These are phyloP conservation scores for Umbelopsis sp. DNA, from an alignment of 371 early-diverging fungal species.

Conservation along the genomic window DNA sequence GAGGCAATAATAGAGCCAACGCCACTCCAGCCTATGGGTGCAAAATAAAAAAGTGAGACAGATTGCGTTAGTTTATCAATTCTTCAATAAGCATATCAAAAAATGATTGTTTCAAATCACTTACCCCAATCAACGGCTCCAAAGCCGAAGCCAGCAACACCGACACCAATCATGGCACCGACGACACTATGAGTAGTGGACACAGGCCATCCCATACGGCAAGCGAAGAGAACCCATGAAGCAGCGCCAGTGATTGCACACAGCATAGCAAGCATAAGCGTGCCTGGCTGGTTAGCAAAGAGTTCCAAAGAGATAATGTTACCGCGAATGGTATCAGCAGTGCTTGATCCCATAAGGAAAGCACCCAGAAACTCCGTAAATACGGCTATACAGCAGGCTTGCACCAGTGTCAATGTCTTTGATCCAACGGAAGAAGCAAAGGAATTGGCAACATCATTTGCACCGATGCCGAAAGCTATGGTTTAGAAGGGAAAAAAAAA, in stretches of 20 bases:
- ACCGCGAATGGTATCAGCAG: conserved; percentile 78
- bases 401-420: conserved; percentile 71
- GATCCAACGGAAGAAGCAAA: conserved; percentile 90
- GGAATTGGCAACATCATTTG: conserved; percentile 91
- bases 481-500: too few relatives aligned
- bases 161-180: conserved; percentile 81
- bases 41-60: neutral
- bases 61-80: neutral
- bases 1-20: conserved; percentile 74
- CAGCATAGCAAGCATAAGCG: conserved; percentile 84
- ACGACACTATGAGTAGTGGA: conserved; percentile 71
- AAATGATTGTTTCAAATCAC: neutral
- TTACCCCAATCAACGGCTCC: conserved; percentile 67
- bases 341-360: conserved; percentile 75
- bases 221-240: conserved; percentile 77
- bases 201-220: conserved; percentile 62
- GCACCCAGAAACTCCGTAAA: conserved; percentile 90
- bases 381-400: conserved; percentile 79
- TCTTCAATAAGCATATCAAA: neutral
- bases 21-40: conserved; percentile 53
- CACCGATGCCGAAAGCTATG: conserved; percentile 68
- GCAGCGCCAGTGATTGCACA: conserved; percentile 82
- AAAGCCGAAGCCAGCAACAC: conserved; percentile 75
- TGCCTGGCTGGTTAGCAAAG: conserved; percentile 65
- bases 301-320: conserved; percentile 61